Percentiles rank a stretch among this genome's conserved stretches.
These are phyloP conservation scores for Penicillium nordicum DNA, from an alignment of 2,329 filamentous ascomycete genomes.

Conservation along the genomic window DNA sequence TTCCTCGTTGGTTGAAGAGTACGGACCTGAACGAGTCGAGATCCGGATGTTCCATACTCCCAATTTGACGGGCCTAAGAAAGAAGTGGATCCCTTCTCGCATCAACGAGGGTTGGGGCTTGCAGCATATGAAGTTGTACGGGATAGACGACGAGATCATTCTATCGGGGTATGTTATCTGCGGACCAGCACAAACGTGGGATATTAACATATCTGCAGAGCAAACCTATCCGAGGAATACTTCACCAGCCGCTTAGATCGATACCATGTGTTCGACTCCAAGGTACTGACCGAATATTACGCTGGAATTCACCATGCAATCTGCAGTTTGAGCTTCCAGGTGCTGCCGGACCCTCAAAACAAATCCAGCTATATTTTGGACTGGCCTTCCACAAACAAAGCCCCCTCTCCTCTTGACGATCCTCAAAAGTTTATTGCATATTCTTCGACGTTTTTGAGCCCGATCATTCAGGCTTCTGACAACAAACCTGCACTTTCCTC, in stretches of 20 bases:
- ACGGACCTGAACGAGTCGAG: conserved; percentile 79
- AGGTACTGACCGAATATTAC: conserved; percentile 78
- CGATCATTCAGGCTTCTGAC: conserved; percentile 59
- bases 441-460: conserved; percentile 64
- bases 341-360: conserved; percentile 55
- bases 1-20: conserved; percentile 76
- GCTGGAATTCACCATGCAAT: conserved; percentile 71
- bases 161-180: conserved; percentile 67
- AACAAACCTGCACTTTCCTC: conserved; percentile 29
- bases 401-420: conserved; percentile 69
- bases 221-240: conserved; percentile 89
- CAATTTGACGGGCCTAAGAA: conserved; percentile 82
- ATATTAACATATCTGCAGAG: conserved; percentile 44
- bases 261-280: conserved; percentile 85
- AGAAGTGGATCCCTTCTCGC: conserved; percentile 76
- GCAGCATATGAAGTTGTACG: conserved; percentile 99
- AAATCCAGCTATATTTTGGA: conserved; percentile 52
- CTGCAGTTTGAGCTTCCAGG: conserved; percentile 74
- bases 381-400: conserved; percentile 74
- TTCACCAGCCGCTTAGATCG: conserved; percentile 94
- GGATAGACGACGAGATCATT: conserved; percentile 91
- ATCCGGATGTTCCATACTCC: conserved; percentile 98
- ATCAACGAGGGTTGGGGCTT: conserved; percentile 98
- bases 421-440: conserved; percentile 66
- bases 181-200: background rate